These are phyloP conservation scores for Mycoemilia scoparia DNA, from an alignment of 192 early-diverging fungal species.

Conservation along the genomic window DNA sequence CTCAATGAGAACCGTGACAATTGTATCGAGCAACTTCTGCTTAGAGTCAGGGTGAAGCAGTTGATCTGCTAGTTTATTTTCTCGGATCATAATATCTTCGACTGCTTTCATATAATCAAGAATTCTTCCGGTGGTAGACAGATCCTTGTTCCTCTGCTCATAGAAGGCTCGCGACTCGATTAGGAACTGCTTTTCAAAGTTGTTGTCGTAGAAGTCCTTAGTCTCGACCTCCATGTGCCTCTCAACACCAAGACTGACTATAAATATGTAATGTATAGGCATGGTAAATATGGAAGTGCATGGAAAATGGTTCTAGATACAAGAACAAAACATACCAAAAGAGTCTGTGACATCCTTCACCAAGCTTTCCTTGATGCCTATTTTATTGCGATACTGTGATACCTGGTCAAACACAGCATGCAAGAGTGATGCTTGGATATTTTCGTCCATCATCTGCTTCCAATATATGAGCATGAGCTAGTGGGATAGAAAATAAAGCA, in stretches of 20 bases:
- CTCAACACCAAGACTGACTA: too few species aligned
- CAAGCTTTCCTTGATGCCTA: too few species aligned
- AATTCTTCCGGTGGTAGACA: constrained; percentile 75
- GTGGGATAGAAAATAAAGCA: too few species aligned
- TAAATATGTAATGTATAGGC: background rate
- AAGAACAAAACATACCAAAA: constrained; percentile 49
- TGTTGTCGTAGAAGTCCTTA: constrained; percentile 71
- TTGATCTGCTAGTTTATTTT: constrained; percentile 73
- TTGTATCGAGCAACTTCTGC: constrained; percentile 56
- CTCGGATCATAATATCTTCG: constrained; percentile 47
- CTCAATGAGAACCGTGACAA: constrained; percentile 75
- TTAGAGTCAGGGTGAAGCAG: constrained; percentile 73
- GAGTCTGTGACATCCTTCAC: constrained; percentile 82
- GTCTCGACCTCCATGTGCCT: constrained; percentile 58
- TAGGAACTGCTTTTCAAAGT: constrained; percentile 73
- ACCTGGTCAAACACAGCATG: too few species aligned
- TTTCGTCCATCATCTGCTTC: constrained; percentile 1
- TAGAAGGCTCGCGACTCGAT: constrained; percentile 74
- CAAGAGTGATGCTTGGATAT: too few species aligned
- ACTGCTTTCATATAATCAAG: constrained; percentile 94
- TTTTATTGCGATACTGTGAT: too few species aligned
- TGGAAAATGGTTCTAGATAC: background rate
- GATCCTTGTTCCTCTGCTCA: constrained; percentile 70
- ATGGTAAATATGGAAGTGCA: background rate
- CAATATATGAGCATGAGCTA: constrained; percentile 48